Evolutionary conservation across 768 basidiomycete genomes (phyloP).

Genomic region (Lactarius sp.): DNA sequence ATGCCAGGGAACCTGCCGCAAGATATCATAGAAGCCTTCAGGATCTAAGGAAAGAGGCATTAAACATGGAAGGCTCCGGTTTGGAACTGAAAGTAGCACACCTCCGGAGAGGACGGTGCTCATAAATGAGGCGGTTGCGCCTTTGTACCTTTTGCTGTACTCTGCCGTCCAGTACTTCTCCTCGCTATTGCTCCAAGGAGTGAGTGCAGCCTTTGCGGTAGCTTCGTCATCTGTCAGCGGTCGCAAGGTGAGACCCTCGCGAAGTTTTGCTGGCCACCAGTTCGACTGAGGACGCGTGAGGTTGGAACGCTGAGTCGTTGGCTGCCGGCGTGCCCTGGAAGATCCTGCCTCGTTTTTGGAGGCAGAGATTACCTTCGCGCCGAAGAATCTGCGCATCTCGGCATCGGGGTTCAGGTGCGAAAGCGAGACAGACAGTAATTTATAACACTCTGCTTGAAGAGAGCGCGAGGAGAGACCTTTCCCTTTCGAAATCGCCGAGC

Average conservation of each 20-base stretch:
- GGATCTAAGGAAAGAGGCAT: slow-evolving; percentile 47
- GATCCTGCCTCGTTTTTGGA: slow-evolving; percentile 39
- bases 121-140: slow-evolving; percentile 76
- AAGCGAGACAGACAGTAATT: slow-evolving; percentile 74
- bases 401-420: slow-evolving; percentile 82
- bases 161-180: slow-evolving; percentile 91
- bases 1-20: slow-evolving; percentile 84
- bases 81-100: slow-evolving; percentile 35
- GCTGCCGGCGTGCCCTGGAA: slow-evolving; percentile 38
- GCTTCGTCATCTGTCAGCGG: slow-evolving; percentile 53
- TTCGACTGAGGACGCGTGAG: slow-evolving; percentile 69
- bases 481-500: neutral
- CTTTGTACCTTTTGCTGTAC: slow-evolving; percentile 80
- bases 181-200: slow-evolving; percentile 39
- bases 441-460: slow-evolving; percentile 37
- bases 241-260: slow-evolving; percentile 70
- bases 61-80: neutral
- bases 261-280: slow-evolving; percentile 67
- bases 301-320: slow-evolving; percentile 52
- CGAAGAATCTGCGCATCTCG: slow-evolving; percentile 93
- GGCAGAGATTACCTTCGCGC: slow-evolving; percentile 78
- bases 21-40: slow-evolving; percentile 66
- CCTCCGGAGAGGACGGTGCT: slow-evolving; percentile 77
- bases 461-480: slow-evolving; percentile 29
- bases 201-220: slow-evolving; percentile 37